phyloP scores from a whole-genome alignment of 2,329 filamentous ascomycete genomes.

The Aspergillus sp. region DNA sequence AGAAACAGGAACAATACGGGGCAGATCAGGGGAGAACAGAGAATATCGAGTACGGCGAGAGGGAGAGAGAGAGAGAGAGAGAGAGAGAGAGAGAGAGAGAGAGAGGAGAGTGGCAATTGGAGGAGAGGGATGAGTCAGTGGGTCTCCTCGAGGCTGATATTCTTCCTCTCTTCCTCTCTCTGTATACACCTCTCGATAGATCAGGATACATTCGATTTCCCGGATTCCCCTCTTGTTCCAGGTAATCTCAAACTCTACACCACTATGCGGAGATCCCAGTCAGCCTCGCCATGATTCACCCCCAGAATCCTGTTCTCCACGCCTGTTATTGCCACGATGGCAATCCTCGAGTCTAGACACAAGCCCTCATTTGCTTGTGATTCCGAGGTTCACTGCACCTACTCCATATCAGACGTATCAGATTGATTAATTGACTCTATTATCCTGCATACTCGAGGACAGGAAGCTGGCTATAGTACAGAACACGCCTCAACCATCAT shows the following conservation, averaged over 20 bases:
- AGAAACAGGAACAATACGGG: no score
- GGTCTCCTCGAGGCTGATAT: background rate
- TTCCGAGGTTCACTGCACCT: conserved; percentile 3
- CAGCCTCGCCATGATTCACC: no score
- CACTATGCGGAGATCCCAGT: background rate
- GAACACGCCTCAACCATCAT: no score
- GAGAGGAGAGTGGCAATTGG: background rate
- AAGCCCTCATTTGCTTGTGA: conserved; percentile 6
- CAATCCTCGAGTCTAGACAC: background rate
- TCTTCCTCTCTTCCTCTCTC: background rate
- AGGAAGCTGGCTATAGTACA: no score
- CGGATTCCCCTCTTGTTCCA: background rate
- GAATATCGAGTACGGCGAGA: conserved; percentile 1
- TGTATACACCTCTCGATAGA: background rate
- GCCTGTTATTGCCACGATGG: background rate
- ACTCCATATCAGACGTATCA: conserved; percentile 1
- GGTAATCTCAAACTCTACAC: background rate
- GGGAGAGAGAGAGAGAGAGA: conserved; percentile 13
- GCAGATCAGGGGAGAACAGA: background rate
- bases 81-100: conserved; percentile 1
- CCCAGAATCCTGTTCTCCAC: background rate
- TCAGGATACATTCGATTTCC: background rate
- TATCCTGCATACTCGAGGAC: no score
- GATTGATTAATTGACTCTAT: no score
- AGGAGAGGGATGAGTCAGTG: background rate